Evolutionary conservation across 2,329 filamentous ascomycete genomes (phyloP).

Genomic region (Verruconis gallopava): DNA sequence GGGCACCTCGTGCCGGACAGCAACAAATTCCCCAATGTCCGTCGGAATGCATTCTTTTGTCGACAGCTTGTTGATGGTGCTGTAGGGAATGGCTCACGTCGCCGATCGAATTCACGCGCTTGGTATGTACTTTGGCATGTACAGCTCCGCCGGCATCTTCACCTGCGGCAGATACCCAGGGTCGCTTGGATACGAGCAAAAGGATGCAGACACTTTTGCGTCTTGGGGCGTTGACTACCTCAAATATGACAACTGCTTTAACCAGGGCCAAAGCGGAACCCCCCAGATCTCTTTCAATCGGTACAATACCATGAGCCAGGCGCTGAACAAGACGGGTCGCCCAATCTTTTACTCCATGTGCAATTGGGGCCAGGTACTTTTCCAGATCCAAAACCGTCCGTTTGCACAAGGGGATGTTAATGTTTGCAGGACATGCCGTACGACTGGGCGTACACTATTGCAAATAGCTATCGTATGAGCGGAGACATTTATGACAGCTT

Average conservation of each 20-base stretch:
- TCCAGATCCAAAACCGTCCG: conserved; percentile 24
- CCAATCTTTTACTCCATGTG: conserved; percentile 35
- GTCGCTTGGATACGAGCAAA: conserved; percentile 36
- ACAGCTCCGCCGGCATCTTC: conserved; percentile 34
- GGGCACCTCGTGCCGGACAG: conserved; percentile 26
- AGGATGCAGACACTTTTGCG: conserved; percentile 40
- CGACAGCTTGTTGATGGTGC: not conserved
- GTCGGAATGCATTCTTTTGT: not conserved
- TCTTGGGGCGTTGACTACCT: conserved; percentile 37
- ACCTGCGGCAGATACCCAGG: conserved; percentile 29
- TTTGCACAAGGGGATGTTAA: not conserved
- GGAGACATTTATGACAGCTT: conserved; percentile 37
- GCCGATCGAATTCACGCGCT: conserved; percentile 35
- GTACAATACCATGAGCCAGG: conserved; percentile 36
- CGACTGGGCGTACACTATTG: conserved; percentile 35
- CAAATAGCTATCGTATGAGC: conserved; percentile 34
- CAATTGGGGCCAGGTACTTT: conserved; percentile 34
- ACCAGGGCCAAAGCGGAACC: conserved; percentile 38
- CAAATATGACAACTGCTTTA: conserved; percentile 44
- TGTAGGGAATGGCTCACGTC: conserved; percentile 31
- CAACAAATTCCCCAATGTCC: conserved; percentile 26
- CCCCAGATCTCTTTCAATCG: conserved; percentile 32
- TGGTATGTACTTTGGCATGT: conserved; percentile 41
- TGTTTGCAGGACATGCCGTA: conserved; percentile 16
- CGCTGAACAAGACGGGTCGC: conserved; percentile 33